Evolutionary conservation across 1,139 yeast species (phyloP).

Genomic region (Suhomyces anneliseae): DNA sequence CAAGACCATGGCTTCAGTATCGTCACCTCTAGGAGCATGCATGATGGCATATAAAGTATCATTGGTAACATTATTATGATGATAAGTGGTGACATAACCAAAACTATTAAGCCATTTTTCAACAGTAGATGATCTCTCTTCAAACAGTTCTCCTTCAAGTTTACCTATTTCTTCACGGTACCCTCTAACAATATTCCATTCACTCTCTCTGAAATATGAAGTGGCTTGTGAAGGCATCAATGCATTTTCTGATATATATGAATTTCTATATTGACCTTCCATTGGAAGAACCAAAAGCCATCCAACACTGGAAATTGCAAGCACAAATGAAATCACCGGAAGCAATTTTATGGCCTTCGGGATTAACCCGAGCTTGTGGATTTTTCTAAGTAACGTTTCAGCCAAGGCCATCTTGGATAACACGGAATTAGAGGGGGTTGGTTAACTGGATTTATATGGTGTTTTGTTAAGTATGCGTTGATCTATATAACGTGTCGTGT

Average conservation of each 20-base stretch:
- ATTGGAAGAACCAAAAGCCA: constrained; percentile 75
- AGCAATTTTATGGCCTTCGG: constrained; percentile 57
- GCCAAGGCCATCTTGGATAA: constrained; percentile 54
- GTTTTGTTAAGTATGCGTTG: too few species aligned
- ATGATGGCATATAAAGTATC: constrained; percentile 75
- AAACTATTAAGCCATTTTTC: constrained; percentile 64
- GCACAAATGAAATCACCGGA: constrained; percentile 62
- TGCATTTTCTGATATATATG: constrained; percentile 94
- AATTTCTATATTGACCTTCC: constrained; percentile 77
- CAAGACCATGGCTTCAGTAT: constrained; percentile 91
- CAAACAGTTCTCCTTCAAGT: constrained; percentile 33
- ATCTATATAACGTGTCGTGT: not conserved
- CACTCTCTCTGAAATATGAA: constrained; percentile 89
- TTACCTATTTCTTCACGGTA: constrained; percentile 61
- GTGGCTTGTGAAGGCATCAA: constrained; percentile 95
- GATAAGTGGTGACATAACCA: constrained; percentile 68
- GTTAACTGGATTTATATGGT: too few species aligned
- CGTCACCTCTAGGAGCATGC: constrained; percentile 95
- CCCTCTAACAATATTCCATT: constrained; percentile 91
- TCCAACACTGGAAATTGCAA: constrained; percentile 58
- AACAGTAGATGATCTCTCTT: constrained; percentile 46
- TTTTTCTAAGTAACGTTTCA: constrained; percentile 51
- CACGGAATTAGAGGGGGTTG: not conserved
- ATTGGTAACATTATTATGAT: constrained; percentile 28
- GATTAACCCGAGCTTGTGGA: constrained; percentile 58